Evolutionary conservation across 352 stramenopile genomes (phyloP).

Genomic region (Phytopythium vexans): DNA sequence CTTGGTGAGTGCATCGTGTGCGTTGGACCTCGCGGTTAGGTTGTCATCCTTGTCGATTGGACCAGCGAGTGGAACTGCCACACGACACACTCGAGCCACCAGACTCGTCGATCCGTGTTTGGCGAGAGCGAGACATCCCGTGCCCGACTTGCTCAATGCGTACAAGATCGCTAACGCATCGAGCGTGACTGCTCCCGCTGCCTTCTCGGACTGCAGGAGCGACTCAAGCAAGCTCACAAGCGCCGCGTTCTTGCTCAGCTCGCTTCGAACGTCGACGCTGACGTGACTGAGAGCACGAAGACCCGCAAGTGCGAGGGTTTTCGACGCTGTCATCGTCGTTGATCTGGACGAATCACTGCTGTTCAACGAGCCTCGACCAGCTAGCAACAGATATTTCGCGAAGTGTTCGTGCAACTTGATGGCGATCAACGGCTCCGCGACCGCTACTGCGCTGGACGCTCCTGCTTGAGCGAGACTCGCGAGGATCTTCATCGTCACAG

Average conservation of each 20-base stretch:
- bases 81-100: neutral
- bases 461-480: conserved; percentile 34
- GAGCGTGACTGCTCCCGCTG: conserved; percentile 2
- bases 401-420: conserved; percentile 52
- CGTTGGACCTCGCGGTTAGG: neutral
- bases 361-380: too few relatives aligned
- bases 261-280: conserved; percentile 24
- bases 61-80: neutral
- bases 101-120: neutral
- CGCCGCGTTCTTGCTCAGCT: conserved; percentile 16
- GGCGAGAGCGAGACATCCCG: conserved; percentile 3
- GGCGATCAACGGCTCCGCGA: conserved; percentile 21
- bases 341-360: too few relatives aligned
- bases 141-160: conserved; percentile 7
- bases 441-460: conserved; percentile 4
- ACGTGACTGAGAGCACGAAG: conserved; percentile 36
- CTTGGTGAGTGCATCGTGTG: conserved; percentile 1
- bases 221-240: conserved; percentile 34
- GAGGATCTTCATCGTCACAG: conserved; percentile 43
- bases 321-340: neutral
- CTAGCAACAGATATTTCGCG: conserved; percentile 27
- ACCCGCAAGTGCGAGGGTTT: conserved; percentile 22
- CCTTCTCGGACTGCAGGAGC: conserved; percentile 9
- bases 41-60: too few relatives aligned
- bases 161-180: conserved; percentile 27